Evolutionary conservation across 768 basidiomycete species (phyloP), one percentile per base, ranked within the genome.

Genomic region (Lactarius tabidus): DNA sequence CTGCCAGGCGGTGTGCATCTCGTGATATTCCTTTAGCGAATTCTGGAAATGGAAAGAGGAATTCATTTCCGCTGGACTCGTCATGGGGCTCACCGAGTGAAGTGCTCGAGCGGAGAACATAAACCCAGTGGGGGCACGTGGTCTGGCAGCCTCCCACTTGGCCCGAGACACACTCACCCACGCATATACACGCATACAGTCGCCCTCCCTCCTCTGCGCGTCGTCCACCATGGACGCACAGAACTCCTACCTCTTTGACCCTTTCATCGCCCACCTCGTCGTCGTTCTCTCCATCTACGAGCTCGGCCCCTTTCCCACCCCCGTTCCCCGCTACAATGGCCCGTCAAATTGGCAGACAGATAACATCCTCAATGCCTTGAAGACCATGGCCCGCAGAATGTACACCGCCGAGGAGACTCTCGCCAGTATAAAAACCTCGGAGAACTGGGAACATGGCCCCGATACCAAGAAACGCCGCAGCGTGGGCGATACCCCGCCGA

Each of bases 391-490:
- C 6, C 69, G 66, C 31, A 64, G 69, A 26, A 67, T 67, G 66
- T 69, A 67, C 48, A 67, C 69, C n/a, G 69, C 69, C 2, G 69
- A 70, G 20, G 69, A 69, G 28, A 68, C 67, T 6, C 63, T 69
- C 17, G 69, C 67, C 7, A 60, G 63, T 43, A 62, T 70, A 48
- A 69, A 69, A 59, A 63, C 69, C 2, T 69, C 67, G 17, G 62
- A 68, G 15, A 64, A 45, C 17, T 65, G 67, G 67, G 67, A 68
- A 55, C 53, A 69, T 20, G 67, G 69, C 31, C 69, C 60, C 26
- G 67, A 70, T 23, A 68, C 58, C 18, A 70, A 70, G 53, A 70
- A 70, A 18, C 67, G 69, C 12, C 69, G 69, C 57, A 70, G 69
- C 59, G 64, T 70, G 55, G 69, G 69, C 59, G 67, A 68, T 39